phyloP scores from a whole-genome alignment of 176 grass and related monocot genomes.

The Oryza nivara region DNA sequence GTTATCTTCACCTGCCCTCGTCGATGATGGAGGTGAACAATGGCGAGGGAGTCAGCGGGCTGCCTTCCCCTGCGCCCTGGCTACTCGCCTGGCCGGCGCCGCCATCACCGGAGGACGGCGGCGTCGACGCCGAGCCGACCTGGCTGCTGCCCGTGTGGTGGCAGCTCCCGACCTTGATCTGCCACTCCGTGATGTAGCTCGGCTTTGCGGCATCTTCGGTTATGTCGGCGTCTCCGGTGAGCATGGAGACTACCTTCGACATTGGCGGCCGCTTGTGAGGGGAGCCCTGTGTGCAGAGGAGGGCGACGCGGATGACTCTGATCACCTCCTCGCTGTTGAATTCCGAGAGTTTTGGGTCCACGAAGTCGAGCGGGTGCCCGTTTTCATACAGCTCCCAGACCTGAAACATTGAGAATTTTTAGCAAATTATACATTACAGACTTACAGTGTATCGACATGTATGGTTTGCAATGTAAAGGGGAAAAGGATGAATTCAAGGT shows the following conservation, averaged over 20 bases:
- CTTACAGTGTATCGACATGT: not conserved
- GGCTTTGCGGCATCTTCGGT: conserved; percentile 51
- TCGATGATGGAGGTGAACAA: conserved; percentile 7
- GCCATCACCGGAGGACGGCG: no score
- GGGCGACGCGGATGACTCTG: conserved; percentile 58
- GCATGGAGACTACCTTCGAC: conserved; percentile 74
- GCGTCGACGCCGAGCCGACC: not conserved
- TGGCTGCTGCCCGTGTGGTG: conserved; percentile 44
- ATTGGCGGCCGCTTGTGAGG: conserved; percentile 66
- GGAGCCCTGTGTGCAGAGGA: conserved; percentile 73
- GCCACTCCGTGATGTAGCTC: conserved; percentile 76
- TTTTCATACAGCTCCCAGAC: conserved; percentile 64
- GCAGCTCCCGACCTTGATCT: conserved; percentile 54
- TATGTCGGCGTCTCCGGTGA: conserved; percentile 52
- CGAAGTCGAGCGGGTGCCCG: conserved; percentile 39
- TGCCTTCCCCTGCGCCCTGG: no score
- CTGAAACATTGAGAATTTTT: conserved; percentile 28
- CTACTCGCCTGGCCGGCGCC: no score
- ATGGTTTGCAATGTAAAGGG: no score
- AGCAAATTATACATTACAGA: not conserved
- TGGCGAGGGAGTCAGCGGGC: no score
- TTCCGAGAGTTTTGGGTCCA: conserved; percentile 52
- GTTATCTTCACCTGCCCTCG: conserved; percentile 52
- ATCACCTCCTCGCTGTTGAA: conserved; percentile 54
- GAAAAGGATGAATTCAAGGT: not conserved